Percentiles rank a stretch among this genome's conserved stretches.
phyloP scores from a whole-genome alignment of 768 basidiomycete genomes.

The Psilocybe cubensis region DNA sequence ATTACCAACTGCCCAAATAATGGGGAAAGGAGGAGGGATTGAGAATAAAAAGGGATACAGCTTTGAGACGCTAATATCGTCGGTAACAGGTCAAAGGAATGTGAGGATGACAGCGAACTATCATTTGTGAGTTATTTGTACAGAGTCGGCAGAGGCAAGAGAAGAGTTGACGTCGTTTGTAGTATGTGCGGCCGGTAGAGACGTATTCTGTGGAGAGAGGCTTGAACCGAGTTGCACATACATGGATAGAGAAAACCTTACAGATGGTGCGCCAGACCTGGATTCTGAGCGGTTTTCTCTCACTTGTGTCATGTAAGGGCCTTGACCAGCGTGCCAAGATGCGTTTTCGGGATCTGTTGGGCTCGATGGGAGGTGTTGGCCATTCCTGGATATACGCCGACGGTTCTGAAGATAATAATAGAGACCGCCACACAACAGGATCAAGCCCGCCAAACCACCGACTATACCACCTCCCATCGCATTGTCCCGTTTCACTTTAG shows the following conservation, averaged over 20 bases:
- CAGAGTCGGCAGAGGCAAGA: conserved; percentile 11
- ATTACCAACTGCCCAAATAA: conserved; percentile 2
- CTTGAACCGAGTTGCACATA: neutral
- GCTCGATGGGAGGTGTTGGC: conserved; percentile 17
- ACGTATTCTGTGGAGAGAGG: conserved; percentile 9
- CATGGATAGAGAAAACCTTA: conserved; percentile 3
- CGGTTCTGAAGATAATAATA: conserved; percentile 26
- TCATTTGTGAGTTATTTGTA: conserved; percentile 1
- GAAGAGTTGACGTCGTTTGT: conserved; percentile 8
- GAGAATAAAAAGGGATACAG: neutral
- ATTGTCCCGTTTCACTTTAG: conserved; percentile 26
- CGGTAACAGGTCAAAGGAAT: conserved; percentile 6
- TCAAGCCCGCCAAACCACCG: conserved; percentile 41
- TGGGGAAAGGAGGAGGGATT: neutral
- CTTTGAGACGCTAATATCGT: neutral
- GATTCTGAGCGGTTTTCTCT: conserved; percentile 1
- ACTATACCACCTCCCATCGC: conserved; percentile 51
- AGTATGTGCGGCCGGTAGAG: conserved; percentile 4
- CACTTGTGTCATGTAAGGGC: conserved; percentile 22
- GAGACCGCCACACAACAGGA: conserved; percentile 32
- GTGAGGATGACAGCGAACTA: conserved; percentile 5
- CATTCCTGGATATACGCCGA: conserved; percentile 20
- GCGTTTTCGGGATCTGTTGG: conserved; percentile 15
- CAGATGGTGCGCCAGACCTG: conserved; percentile 7
- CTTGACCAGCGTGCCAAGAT: conserved; percentile 16